These are phyloP conservation scores for Acanthamoeba lugdunensis DNA, from an alignment of 208 protist genomes.

Conservation along the genomic window DNA sequence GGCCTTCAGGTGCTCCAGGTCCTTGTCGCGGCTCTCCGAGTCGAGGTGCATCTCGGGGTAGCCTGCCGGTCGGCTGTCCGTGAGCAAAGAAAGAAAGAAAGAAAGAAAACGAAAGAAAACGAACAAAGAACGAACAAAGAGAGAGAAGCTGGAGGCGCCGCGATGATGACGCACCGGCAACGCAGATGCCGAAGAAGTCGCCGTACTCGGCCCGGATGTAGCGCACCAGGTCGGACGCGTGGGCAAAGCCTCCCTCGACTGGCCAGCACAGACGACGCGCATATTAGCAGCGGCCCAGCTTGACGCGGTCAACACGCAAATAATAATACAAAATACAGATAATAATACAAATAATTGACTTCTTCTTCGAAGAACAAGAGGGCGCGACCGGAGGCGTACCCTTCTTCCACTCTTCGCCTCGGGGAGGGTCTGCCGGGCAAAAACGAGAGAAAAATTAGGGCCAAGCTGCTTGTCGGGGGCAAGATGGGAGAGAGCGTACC, in stretches of 20 bases:
- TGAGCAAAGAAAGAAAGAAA: too few species aligned
- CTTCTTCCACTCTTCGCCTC: slow-evolving; percentile 84
- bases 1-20: slow-evolving; percentile 92
- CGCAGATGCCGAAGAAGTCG: slow-evolving; percentile 95
- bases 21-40: slow-evolving; percentile 86
- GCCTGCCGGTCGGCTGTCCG: slow-evolving; percentile 44
- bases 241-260: slow-evolving; percentile 88
- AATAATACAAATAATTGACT: too few species aligned
- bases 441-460: background rate
- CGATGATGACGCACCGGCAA: slow-evolving; percentile 80
- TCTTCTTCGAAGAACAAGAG: too few species aligned
- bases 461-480: background rate
- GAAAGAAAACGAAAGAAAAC: too few species aligned
- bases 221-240: slow-evolving; percentile 94
- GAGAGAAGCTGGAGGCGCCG: slow-evolving; percentile 9
- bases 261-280: background rate
- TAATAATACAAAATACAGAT: background rate
- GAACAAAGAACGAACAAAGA: background rate
- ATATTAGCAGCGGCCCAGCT: background rate
- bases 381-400: background rate
- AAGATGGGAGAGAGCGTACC: slow-evolving; percentile 75
- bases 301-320: background rate
- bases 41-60: slow-evolving; percentile 93
- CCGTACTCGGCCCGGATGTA: slow-evolving; percentile 94
- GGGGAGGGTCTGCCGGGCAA: slow-evolving; percentile 83